Percentiles rank a stretch among this genome's conserved stretches.
Conservation (phyloP, 2,329 filamentous ascomycete genomes). For the Dactylella cylindrospora region DNA sequence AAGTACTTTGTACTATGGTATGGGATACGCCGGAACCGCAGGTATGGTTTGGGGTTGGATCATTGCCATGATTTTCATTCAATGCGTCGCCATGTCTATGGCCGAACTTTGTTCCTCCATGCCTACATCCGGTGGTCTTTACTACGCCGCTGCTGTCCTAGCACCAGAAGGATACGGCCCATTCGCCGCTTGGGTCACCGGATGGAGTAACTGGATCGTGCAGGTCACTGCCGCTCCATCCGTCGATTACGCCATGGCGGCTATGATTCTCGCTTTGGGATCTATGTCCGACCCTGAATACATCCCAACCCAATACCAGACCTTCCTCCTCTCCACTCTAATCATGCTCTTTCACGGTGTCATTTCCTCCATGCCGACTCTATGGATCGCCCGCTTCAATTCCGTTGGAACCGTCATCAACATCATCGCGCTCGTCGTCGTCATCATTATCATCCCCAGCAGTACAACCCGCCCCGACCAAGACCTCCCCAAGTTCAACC, state of each 20-base stretch:
- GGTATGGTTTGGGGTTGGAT: constrained; percentile 78
- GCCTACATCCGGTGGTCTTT: constrained; percentile 71
- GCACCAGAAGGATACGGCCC: constrained; percentile 65
- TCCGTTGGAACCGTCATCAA: constrained; percentile 71
- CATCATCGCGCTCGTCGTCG: constrained; percentile 65
- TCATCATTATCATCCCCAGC: constrained; percentile 69
- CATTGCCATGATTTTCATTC: constrained; percentile 70
- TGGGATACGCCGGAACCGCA: constrained; percentile 61
- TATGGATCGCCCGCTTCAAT: constrained; percentile 70
- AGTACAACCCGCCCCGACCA: constrained; percentile 54
- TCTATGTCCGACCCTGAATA: constrained; percentile 70
- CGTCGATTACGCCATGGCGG: constrained; percentile 66
- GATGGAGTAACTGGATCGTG: constrained; percentile 71
- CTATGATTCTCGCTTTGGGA: constrained; percentile 70
- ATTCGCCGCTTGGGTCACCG: constrained; percentile 68
- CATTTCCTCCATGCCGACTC: constrained; percentile 70
- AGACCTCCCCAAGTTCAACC: constrained; percentile 60
- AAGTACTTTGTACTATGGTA: constrained; percentile 70
- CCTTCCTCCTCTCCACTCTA: constrained; percentile 66
- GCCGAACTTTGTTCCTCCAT: constrained; percentile 72
- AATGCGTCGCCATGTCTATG: constrained; percentile 68
- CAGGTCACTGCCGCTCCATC: constrained; percentile 68
- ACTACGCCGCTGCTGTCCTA: constrained; percentile 72
- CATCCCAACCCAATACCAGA: constrained; percentile 65
- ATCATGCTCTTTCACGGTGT: constrained; percentile 68